A percentile compares a stretch with the other conserved stretches of the same genome.
Evolutionary conservation across 2,329 filamentous ascomycete genomes (phyloP).

Genomic region (Sclerotinia nivalis): DNA sequence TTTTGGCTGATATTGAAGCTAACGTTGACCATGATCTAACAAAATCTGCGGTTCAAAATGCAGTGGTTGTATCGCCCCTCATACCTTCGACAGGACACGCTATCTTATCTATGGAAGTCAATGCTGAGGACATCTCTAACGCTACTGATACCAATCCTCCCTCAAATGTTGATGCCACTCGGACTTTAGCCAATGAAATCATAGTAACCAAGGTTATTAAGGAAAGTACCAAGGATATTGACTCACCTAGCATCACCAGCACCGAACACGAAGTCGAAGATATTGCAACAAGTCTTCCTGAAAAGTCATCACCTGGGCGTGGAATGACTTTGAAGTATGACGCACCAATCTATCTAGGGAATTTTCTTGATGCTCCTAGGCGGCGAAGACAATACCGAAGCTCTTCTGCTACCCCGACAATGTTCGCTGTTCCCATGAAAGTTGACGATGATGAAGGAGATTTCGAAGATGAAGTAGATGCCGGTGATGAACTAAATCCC

Average conservation of each 20-base stretch:
- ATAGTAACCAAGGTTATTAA: neutral
- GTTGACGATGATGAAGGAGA: neutral
- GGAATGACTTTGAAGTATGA: neutral
- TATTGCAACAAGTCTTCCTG: neutral
- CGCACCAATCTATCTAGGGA: neutral
- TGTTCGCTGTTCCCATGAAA: neutral
- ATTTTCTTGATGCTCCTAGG: neutral
- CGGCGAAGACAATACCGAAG: slow-evolving; percentile 6
- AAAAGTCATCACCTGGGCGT: neutral
- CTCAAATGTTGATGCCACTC: neutral
- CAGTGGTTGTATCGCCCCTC: neutral
- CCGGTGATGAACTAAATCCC: neutral
- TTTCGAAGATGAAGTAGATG: too few relatives aligned
- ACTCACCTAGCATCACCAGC: neutral
- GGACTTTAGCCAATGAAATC: neutral
- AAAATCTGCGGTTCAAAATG: neutral
- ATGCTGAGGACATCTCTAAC: neutral
- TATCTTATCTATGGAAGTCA: neutral
- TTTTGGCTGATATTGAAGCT: too few relatives aligned
- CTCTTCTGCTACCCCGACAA: neutral
- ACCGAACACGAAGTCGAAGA: too few relatives aligned
- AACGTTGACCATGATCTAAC: neutral
- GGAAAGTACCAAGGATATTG: too few relatives aligned
- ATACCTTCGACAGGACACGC: neutral
- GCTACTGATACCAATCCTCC: neutral